Percentiles rank a stretch among this genome's conserved stretches.
These are phyloP conservation scores for Trichoderma cornu-damae DNA, from an alignment of 2,329 filamentous ascomycete species.

Conservation along the genomic window DNA sequence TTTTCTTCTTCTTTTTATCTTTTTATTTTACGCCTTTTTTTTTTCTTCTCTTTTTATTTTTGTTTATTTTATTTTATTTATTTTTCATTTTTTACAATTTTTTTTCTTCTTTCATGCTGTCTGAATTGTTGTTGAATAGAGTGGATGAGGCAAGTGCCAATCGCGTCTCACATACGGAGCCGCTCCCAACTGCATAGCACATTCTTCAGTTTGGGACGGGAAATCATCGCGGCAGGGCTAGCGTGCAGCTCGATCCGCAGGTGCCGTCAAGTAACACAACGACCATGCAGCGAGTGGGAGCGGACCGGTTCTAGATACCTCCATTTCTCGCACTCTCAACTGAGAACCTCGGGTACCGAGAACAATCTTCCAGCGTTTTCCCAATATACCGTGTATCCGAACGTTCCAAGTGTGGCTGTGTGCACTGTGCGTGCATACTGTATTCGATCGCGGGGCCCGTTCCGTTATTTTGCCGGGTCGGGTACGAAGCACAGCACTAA, in stretches of 20 bases:
- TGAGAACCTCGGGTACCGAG: not conserved
- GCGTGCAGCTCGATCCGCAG: slow-evolving; percentile 13
- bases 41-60: too few species aligned
- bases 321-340: not conserved
- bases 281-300: not conserved
- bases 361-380: not conserved
- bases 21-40: too few species aligned
- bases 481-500: too few species aligned
- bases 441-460: not conserved
- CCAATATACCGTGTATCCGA: not conserved
- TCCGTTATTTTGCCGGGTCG: not conserved
- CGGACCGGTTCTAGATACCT: not conserved
- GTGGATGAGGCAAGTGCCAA: not conserved
- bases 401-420: too few species aligned
- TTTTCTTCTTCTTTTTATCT: too few species aligned
- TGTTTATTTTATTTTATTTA: too few species aligned
- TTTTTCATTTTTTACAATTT: too few species aligned
- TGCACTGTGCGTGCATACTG: not conserved
- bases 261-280: not conserved
- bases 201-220: not conserved
- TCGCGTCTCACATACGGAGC: not conserved
- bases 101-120: not conserved
- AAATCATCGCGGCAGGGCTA: not conserved
- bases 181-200: not conserved
- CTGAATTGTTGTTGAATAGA: not conserved